phyloP scores from a whole-genome alignment of 176 grass and related monocot genomes.

The Chrysopogon serrulatus region DNA sequence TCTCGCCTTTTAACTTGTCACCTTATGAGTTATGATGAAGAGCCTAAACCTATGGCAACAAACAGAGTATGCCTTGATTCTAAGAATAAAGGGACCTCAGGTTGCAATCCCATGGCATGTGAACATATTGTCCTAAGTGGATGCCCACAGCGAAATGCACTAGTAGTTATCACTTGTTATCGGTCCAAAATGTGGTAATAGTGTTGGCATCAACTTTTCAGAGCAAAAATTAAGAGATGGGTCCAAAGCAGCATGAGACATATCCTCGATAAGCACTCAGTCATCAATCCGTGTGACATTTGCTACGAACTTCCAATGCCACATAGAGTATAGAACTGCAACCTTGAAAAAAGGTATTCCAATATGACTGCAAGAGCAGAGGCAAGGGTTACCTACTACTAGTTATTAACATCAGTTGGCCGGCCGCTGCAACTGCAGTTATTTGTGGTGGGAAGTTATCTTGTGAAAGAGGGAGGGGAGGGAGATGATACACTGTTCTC shows the following conservation, averaged over 20 bases:
- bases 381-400: no score
- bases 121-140: background rate
- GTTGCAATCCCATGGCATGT: no score
- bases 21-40: no score
- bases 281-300: background rate
- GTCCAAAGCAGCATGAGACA: background rate
- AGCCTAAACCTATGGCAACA: no score
- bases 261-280: no score
- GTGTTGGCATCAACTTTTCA: background rate
- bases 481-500: conserved; percentile 2
- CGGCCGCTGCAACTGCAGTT: background rate
- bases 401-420: no score
- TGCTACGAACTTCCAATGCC: no score
- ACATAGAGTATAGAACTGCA: background rate
- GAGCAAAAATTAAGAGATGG: background rate
- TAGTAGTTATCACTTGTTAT: background rate
- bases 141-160: background rate
- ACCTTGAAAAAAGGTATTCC: background rate
- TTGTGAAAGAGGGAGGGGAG: background rate
- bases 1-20: no score
- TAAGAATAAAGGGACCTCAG: no score
- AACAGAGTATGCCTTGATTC: no score
- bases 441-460: background rate
- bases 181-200: background rate
- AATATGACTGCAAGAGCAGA: no score